These are phyloP conservation scores for Penicillium salamii DNA, from an alignment of 495 filamentous ascomycete species.

Conservation along the genomic window DNA sequence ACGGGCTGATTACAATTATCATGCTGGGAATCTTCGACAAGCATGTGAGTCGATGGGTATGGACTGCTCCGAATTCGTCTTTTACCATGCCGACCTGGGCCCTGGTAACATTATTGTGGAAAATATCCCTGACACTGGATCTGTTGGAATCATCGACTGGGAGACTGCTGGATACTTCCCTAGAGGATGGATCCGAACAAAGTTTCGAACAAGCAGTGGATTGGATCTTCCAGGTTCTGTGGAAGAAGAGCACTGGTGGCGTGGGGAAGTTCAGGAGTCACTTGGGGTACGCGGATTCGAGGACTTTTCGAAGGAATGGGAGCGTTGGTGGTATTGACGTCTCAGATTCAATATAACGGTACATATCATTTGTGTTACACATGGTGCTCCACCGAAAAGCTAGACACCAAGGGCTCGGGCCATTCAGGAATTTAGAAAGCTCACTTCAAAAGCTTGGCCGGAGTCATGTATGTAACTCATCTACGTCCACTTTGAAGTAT, in stretches of 20 bases:
- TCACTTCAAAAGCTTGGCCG: too few species aligned
- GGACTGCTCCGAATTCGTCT: constrained; percentile 1
- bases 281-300: not conserved
- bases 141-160: constrained; percentile 2
- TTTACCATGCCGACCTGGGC: constrained; percentile 1
- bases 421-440: too few species aligned
- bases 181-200: not conserved
- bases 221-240: not conserved
- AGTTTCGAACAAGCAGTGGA: not conserved
- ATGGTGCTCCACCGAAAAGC: too few species aligned
- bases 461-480: too few species aligned
- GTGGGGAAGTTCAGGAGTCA: not conserved
- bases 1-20: not conserved
- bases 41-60: not conserved
- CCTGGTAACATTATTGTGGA: constrained; percentile 1
- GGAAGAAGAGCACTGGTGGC: not conserved
- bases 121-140: not conserved
- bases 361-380: too few species aligned
- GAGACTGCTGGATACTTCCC: constrained; percentile 1
- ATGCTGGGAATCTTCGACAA: not conserved
- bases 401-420: too few species aligned
- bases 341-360: not conserved
- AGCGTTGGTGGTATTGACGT: not conserved
- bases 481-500: too few species aligned
- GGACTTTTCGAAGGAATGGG: not conserved